Evolutionary conservation across 768 basidiomycete species (phyloP), one percentile per base, ranked within the genome.

Genomic region (Rhodotorula taiwanensis): DNA sequence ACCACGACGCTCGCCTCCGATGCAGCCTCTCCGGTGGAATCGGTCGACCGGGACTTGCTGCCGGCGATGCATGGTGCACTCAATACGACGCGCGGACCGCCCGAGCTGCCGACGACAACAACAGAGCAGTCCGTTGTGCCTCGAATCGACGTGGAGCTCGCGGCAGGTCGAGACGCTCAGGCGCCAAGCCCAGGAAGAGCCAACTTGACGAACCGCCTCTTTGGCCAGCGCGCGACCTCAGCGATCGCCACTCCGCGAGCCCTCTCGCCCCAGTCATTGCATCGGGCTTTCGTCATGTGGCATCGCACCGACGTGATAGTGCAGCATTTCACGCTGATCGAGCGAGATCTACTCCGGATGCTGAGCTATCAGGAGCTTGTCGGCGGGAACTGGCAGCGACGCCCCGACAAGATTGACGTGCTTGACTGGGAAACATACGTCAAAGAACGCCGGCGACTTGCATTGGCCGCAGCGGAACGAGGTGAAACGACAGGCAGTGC

Each of bases 341-440:
- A 94, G 67, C 81, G 88, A 30, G 90, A 93, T 70, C 77, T 93
- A 58, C 89, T 91, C 74, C 83, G 87, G 75, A 81, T 82, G 18
- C 81, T 94, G 74, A 86, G 85, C 70, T 91, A 91, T 72, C 88
- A 92, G 72, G 91, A 94, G 71, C 79, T 91, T n/a, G 83, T 89
- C 28, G 53, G 55, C 39, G 69, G 60, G 31, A 59, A 36, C 47
- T 73, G 56, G 52, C 45, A 43, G 47, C 50, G 33, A 11, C 52
- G 52, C 51, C 47, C 57, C n/a, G 66, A 62, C 18, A 61, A 61
- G 34, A 66, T 47, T 16, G 81, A 88, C 69, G 81, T 87, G 27
- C 79, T 87, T 23, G 90, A 93, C 74, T 94, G 91, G 92, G 80
- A 81, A 20, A 83, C 83, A 69, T 92, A 86, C 72, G 77, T 92